These are phyloP conservation scores for Fagus crenata DNA, from an alignment of 306 rosid species.

Conservation along the genomic window DNA sequence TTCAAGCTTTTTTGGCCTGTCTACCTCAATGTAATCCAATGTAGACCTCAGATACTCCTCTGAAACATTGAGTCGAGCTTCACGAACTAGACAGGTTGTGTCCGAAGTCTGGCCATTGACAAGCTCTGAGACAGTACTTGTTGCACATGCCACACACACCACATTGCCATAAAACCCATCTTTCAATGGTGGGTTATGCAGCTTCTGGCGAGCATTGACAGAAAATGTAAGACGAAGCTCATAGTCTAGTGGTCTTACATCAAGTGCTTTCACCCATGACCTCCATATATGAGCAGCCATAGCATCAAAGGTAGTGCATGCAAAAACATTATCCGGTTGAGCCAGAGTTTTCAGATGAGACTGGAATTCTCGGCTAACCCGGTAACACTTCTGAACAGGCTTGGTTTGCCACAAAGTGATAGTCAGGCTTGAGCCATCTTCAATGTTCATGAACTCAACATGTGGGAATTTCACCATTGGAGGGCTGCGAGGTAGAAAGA, in stretches of 20 bases:
- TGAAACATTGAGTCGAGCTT: constrained; percentile 58
- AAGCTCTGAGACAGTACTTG: constrained; percentile 59
- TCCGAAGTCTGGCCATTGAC: constrained; percentile 45
- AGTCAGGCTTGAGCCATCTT: constrained; percentile 71
- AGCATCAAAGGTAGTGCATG: constrained; percentile 77
- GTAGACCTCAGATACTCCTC: constrained; percentile 84
- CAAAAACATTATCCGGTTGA: constrained; percentile 39
- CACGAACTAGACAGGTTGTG: constrained; percentile 53
- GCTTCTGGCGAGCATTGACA: constrained; percentile 64
- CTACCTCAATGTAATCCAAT: constrained; percentile 65
- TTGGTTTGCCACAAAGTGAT: constrained; percentile 59
- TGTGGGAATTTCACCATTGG: constrained; percentile 69
- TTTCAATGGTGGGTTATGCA: constrained; percentile 54
- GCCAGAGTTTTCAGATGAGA: constrained; percentile 48
- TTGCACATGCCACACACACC: constrained; percentile 68
- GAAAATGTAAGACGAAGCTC: constrained; percentile 77
- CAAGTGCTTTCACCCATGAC: constrained; percentile 86
- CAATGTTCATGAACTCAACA: constrained; percentile 73
- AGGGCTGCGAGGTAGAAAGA: constrained; percentile 63
- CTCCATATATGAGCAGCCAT: constrained; percentile 92
- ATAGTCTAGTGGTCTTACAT: constrained; percentile 64
- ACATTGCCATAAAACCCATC: constrained; percentile 86
- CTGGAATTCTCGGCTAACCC: constrained; percentile 71
- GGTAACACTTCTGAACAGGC: constrained; percentile 70
- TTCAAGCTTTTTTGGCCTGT: constrained; percentile 68